phyloP scores from a whole-genome alignment of 768 basidiomycete genomes.

The Tylopilus sp. region DNA sequence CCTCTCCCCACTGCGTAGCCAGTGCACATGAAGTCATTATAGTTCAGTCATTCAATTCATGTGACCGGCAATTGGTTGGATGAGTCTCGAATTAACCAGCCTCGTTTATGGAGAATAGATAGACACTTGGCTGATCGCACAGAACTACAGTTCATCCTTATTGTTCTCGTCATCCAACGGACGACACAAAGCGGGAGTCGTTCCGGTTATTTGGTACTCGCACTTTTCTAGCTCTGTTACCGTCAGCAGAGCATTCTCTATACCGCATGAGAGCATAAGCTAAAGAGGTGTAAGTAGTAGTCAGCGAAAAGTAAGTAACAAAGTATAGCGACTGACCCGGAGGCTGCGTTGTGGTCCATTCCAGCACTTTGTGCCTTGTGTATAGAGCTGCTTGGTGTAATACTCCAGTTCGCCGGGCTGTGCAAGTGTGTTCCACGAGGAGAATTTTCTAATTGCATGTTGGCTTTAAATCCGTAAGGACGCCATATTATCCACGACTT shows the following conservation, averaged over 20 bases:
- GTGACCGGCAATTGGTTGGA: not conserved
- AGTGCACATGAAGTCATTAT: not conserved
- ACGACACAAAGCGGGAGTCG: constrained; percentile 79
- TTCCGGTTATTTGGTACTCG: constrained; percentile 86
- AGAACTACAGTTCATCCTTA: constrained; percentile 29
- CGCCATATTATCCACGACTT: constrained; percentile 24
- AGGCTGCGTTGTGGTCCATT: constrained; percentile 91
- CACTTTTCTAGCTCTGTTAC: constrained; percentile 94
- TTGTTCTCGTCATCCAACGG: constrained; percentile 32
- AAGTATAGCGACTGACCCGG: constrained; percentile 44
- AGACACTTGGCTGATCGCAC: not conserved
- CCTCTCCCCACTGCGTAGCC: not conserved
- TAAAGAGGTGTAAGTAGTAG: constrained; percentile 25
- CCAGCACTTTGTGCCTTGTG: constrained; percentile 88
- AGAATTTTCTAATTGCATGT: constrained; percentile 54
- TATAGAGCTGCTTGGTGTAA: constrained; percentile 82
- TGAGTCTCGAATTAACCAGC: not conserved
- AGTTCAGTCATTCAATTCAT: not conserved
- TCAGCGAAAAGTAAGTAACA: constrained; percentile 1
- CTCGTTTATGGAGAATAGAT: constrained; percentile 1
- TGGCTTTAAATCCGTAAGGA: not conserved
- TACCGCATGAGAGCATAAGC: constrained; percentile 83
- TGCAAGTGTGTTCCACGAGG: constrained; percentile 69
- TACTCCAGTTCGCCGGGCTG: constrained; percentile 63
- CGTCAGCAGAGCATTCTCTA: constrained; percentile 72